These are phyloP conservation scores for Phialocephala sp. DNA, from an alignment of 2,329 filamentous ascomycete genomes.

Conservation along the genomic window DNA sequence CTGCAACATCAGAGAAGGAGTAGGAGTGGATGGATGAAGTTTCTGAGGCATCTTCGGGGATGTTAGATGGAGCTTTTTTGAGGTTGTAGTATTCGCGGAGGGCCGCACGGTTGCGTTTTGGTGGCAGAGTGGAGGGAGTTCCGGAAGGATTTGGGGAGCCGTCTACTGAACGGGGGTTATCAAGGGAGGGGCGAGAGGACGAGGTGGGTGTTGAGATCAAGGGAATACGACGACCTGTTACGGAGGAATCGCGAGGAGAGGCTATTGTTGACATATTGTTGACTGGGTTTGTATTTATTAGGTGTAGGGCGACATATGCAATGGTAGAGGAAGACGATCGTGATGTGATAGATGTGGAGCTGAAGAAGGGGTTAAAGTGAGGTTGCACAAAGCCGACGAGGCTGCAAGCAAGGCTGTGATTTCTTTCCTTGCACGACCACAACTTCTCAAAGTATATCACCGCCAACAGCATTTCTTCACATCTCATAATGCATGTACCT, in stretches of 20 bases:
- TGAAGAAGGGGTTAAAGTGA: constrained; percentile 10
- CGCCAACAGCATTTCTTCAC: not conserved
- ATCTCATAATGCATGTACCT: not conserved
- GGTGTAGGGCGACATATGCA: not conserved
- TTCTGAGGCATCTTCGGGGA: constrained; percentile 36
- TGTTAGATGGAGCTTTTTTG: constrained; percentile 46
- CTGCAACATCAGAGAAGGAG: constrained; percentile 57
- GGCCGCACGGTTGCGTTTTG: constrained; percentile 72
- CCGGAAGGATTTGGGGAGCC: constrained; percentile 53
- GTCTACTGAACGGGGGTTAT: constrained; percentile 65
- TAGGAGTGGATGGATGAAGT: constrained; percentile 33
- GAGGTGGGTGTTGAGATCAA: constrained; percentile 71
- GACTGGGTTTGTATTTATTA: not conserved
- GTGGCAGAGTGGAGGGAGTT: constrained; percentile 33
- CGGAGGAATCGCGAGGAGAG: constrained; percentile 63
- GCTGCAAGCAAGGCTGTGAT: constrained; percentile 32
- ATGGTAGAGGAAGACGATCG: not conserved
- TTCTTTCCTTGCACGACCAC: constrained; percentile 5
- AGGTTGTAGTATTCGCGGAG: constrained; percentile 96
- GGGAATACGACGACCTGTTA: constrained; percentile 61
- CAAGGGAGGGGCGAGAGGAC: constrained; percentile 76
- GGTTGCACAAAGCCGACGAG: constrained; percentile 28
- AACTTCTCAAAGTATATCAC: not conserved
- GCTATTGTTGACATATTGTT: constrained; percentile 67
- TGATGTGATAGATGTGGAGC: not conserved